Percentiles rank a stretch among this genome's conserved stretches.
Conservation (phyloP, 2,329 filamentous ascomycete genomes). For the Penicillium sp. region DNA sequence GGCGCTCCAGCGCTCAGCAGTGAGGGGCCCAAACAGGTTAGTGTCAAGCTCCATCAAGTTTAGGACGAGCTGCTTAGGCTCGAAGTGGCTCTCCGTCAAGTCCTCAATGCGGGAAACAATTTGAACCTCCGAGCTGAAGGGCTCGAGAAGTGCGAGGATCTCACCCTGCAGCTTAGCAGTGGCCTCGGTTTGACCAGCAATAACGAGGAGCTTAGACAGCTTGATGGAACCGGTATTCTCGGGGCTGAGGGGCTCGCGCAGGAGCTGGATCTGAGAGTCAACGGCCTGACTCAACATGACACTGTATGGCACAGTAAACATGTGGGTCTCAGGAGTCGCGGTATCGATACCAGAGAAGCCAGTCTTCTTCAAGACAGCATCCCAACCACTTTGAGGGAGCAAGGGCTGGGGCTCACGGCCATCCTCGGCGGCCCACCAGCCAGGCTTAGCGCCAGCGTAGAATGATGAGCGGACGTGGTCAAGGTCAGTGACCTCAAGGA, state of each 20-base stretch:
- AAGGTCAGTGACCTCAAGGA: conserved; percentile 2
- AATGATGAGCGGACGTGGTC: neutral
- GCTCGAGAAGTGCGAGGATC: neutral
- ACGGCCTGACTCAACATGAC: neutral
- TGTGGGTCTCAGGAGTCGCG: neutral
- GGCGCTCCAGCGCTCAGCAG: neutral
- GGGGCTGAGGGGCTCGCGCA: neutral
- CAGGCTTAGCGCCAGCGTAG: conserved; percentile 29
- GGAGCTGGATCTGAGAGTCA: neutral
- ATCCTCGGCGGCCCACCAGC: conserved; percentile 29
- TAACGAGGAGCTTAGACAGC: neutral
- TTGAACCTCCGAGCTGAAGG: neutral
- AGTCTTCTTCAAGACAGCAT: conserved; percentile 18
- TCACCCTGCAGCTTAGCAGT: neutral
- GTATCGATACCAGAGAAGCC: conserved; percentile 33
- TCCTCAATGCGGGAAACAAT: neutral
- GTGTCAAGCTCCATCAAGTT: neutral
- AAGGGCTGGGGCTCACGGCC: conserved; percentile 13
- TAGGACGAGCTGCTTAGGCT: neutral
- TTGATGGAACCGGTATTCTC: neutral
- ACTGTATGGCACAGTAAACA: neutral
- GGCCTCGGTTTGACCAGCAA: neutral
- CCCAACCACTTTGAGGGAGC: conserved; percentile 21
- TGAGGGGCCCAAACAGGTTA: neutral
- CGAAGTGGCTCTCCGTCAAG: neutral